Conservation (phyloP, 352 stramenopile species). For the Pythium insidiosum region DNA sequence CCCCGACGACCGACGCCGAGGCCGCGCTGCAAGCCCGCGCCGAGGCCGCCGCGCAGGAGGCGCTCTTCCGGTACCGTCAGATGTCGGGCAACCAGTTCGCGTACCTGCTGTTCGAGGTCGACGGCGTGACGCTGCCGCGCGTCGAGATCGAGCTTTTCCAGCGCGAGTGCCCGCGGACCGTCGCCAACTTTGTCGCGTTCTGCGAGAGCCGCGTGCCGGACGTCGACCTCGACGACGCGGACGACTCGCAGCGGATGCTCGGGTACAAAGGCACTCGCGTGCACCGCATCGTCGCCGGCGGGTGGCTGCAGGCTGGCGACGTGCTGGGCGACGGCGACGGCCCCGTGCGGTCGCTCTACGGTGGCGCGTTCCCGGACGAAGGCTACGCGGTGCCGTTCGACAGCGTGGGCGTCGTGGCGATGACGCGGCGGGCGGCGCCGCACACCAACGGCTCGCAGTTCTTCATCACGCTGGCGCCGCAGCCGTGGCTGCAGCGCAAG, state of each 20-base stretch:
- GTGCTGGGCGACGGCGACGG: conserved; percentile 34
- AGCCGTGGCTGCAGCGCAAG: conserved; percentile 57
- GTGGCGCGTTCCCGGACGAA: conserved; percentile 57
- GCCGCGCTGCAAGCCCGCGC: conserved; percentile 38
- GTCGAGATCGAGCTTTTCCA: conserved; percentile 71
- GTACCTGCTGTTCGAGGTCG: conserved; percentile 54
- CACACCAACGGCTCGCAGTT: conserved; percentile 99
- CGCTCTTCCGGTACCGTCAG: conserved; percentile 31
- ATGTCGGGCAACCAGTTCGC: conserved; percentile 45
- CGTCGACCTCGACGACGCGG: too few species aligned
- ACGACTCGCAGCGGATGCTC: conserved; percentile 24
- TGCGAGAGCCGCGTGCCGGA: conserved; percentile 46
- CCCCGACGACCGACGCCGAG: conserved; percentile 24
- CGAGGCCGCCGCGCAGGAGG: conserved; percentile 30
- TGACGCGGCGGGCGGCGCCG: conserved; percentile 92
- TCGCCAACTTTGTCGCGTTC: conserved; percentile 68
- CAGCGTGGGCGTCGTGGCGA: conserved; percentile 75
- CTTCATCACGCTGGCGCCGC: conserved; percentile 93
- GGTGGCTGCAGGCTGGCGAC: conserved; percentile 74
- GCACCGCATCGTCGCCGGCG: conserved; percentile 54
- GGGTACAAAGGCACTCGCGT: conserved; percentile 49
- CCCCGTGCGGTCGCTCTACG: conserved; percentile 45
- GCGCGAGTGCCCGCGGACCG: conserved; percentile 51
- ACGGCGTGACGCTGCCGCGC: conserved; percentile 42
- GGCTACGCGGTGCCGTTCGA: conserved; percentile 67